These are phyloP conservation scores for Leccinum obscurum DNA, from an alignment of 768 basidiomycete species.

Conservation along the genomic window DNA sequence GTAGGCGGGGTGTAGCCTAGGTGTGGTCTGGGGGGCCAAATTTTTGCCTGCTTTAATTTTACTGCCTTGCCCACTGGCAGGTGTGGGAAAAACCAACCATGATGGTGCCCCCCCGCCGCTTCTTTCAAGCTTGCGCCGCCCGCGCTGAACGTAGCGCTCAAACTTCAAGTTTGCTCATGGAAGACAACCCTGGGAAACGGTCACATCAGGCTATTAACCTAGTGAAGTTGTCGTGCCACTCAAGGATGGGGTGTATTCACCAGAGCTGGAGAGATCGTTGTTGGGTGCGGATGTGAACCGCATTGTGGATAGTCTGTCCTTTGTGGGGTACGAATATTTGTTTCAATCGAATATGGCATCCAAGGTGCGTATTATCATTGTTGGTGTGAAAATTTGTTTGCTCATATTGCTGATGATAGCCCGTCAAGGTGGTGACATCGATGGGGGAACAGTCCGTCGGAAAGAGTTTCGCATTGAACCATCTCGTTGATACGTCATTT, in stretches of 20 bases:
- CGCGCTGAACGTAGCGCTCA: neutral
- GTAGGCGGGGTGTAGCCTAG: no score
- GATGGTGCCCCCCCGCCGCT: neutral
- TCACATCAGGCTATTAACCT: neutral
- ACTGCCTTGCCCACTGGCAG: no score
- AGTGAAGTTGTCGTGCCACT: slow-evolving; percentile 40
- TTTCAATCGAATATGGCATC: slow-evolving; percentile 62
- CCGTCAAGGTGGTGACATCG: slow-evolving; percentile 63
- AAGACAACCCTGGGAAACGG: neutral
- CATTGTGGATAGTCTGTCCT: slow-evolving; percentile 55
- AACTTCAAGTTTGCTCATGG: neutral
- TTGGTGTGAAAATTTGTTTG: rapidly evolving
- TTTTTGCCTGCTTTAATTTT: no score
- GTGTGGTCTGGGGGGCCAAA: no score
- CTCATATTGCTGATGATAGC: slow-evolving; percentile 34
- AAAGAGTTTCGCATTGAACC: slow-evolving; percentile 59
- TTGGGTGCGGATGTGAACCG: slow-evolving; percentile 58
- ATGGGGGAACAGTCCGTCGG: slow-evolving; percentile 72
- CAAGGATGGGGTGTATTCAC: slow-evolving; percentile 55
- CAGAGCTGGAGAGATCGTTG: slow-evolving; percentile 49
- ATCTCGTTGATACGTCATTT: slow-evolving; percentile 63
- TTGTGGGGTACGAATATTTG: slow-evolving; percentile 67
- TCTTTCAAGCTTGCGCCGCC: neutral
- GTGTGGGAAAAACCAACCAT: no score
- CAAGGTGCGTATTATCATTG: slow-evolving; percentile 37